Conservation (phyloP, 2,329 filamentous ascomycete genomes). For the Beauveria brongniartii region DNA sequence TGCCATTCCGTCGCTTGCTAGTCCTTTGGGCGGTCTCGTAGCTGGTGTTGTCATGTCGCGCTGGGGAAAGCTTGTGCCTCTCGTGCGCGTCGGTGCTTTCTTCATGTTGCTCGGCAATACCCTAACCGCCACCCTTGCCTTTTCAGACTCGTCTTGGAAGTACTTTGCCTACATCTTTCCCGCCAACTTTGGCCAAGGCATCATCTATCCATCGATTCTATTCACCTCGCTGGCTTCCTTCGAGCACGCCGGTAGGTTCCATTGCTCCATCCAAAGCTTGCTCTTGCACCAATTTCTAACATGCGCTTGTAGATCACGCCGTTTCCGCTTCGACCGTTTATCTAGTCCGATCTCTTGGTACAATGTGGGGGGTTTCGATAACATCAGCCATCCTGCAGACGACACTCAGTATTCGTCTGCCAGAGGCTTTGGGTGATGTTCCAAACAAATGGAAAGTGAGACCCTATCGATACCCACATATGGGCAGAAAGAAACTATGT, state of each 20-base stretch:
- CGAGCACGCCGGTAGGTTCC: constrained; percentile 45
- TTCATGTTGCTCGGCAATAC: constrained; percentile 47
- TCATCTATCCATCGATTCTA: constrained; percentile 48
- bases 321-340: constrained; percentile 56
- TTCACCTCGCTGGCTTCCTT: constrained; percentile 57
- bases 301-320: constrained; percentile 42
- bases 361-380: constrained; percentile 56
- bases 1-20: constrained; percentile 53
- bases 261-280: neutral
- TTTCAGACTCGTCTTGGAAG: constrained; percentile 43
- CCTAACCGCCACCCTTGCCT: constrained; percentile 40
- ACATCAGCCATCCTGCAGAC: constrained; percentile 57
- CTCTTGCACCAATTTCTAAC: neutral
- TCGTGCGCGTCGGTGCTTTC: constrained; percentile 42
- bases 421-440: constrained; percentile 44
- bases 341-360: constrained; percentile 53
- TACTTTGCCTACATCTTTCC: constrained; percentile 51
- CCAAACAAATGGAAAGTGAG: constrained; percentile 51
- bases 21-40: constrained; percentile 47
- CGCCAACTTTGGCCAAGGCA: constrained; percentile 51
- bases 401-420: constrained; percentile 46
- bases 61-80: constrained; percentile 41
- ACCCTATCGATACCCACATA: constrained; percentile 11
- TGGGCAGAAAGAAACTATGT: neutral
- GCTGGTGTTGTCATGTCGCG: constrained; percentile 52